phyloP scores from a whole-genome alignment of 768 basidiomycete genomes.

The Leccinum obscurum region DNA sequence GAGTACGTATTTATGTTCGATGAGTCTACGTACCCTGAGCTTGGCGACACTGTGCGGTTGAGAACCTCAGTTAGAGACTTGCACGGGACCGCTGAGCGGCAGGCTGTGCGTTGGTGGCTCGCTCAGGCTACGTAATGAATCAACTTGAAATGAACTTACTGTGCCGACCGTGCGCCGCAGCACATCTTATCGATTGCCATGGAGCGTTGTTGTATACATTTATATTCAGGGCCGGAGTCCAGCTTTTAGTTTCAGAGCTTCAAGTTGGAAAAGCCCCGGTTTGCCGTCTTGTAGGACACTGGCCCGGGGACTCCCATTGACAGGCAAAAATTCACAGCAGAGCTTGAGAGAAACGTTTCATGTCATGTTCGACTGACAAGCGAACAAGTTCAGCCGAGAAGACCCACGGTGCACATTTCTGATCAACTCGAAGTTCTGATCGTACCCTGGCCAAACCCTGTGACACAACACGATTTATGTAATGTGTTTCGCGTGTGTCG shows the following conservation, averaged over 20 bases:
- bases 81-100: too few species aligned
- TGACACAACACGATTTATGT: background rate
- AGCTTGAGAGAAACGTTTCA: background rate
- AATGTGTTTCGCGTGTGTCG: background rate
- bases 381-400: background rate
- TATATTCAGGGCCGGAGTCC: background rate
- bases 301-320: background rate
- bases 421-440: too few species aligned
- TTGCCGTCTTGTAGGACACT: background rate
- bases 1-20: background rate
- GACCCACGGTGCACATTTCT: background rate
- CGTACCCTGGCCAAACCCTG: too few species aligned
- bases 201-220: background rate
- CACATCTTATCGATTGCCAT: background rate
- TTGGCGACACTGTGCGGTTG: background rate
- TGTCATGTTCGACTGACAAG: background rate
- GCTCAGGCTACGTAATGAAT: background rate
- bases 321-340: background rate
- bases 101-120: background rate
- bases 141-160: background rate
- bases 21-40: background rate
- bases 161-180: background rate
- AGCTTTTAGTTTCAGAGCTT: background rate
- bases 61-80: background rate
- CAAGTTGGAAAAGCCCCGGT: background rate